Evolutionary conservation across 805 yeast genomes (phyloP), one percentile per base, ranked within the genome.

Genomic region (Crinitomyces ghanaensis): DNA sequence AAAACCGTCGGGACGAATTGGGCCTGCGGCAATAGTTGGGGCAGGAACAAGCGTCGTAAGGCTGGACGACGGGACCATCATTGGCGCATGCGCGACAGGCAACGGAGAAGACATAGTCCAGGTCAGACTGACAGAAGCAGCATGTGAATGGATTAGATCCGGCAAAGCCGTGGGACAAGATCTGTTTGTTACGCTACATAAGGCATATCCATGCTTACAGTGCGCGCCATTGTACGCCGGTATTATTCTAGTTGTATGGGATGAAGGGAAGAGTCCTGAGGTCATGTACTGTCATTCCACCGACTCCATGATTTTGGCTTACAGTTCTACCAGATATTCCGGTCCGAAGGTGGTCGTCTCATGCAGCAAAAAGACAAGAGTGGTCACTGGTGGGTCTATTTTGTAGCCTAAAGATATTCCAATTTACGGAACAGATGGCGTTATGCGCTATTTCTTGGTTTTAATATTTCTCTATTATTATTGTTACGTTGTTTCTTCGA

Each of bases 1-100:
- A 38, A 59, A 59, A 33, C 45, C 33, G 3, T 45, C 57, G 0
- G 68, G 68, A 7, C 29, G 68, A 20, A 33, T 63, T 1, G 68
- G 68, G 2, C 63, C 65, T 0, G 67, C 67, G 1, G 63, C 62
- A 1, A 28, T 62, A 2, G 33, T 51, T 4, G 68, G 68, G 1
- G 43, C 56, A n/a, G 66, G 65, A 2, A 37, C 34, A 18, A 42
- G 40, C 54, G 42, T 41, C 19, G 31, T 20, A 8, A 25, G 13
- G n/a, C 33, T 14, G 17, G 26, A 23, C 4, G 31, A 8, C 7
- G 19, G 14, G 8, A 3, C 23, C 5, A 29, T 26, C 6, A 40
- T 31, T 31, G 55, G 40, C 30, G 50, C 35, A 11, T 56, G 61
- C 30, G 43, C 59, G 1, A 46, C 51, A n/a, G 66, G 66, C 7